Conservation (phyloP, 2,329 filamentous ascomycete species). For the Myriangium duriaei region DNA sequence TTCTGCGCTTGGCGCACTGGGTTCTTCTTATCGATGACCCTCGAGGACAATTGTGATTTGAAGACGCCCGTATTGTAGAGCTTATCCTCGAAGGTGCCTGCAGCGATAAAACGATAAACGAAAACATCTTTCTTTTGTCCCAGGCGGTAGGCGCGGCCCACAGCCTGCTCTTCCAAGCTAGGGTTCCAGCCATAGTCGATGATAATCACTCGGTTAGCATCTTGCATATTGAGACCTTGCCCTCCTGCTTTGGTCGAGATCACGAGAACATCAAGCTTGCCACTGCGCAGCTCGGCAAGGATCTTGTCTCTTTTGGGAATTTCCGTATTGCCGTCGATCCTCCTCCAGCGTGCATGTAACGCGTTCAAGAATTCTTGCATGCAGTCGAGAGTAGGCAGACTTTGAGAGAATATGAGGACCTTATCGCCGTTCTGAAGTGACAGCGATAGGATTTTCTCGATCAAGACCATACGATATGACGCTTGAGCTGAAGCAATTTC, state of each 20-base stretch:
- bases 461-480: constrained; percentile 56
- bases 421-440: constrained; percentile 54
- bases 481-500: constrained; percentile 20
- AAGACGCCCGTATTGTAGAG: constrained; percentile 65
- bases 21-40: constrained; percentile 76
- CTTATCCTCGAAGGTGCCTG: constrained; percentile 66
- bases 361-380: constrained; percentile 45
- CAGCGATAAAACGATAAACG: constrained; percentile 70
- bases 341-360: constrained; percentile 35
- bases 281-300: constrained; percentile 57
- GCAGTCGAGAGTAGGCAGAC: constrained; percentile 56
- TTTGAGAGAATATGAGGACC: constrained; percentile 69
- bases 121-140: constrained; percentile 70
- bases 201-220: constrained; percentile 75
- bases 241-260: constrained; percentile 78
- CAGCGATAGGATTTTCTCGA: constrained; percentile 58
- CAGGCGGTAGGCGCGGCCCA: constrained; percentile 75
- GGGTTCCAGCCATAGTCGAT: constrained; percentile 79
- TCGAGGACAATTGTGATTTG: constrained; percentile 66
- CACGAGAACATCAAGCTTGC: constrained; percentile 48
- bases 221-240: constrained; percentile 68
- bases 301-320: constrained; percentile 47
- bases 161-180: constrained; percentile 69
- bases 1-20: constrained; percentile 53
- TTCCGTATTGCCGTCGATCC: constrained; percentile 56